Conservation (phyloP, 2,329 filamentous ascomycete species). For the Paecilomyces formosus region DNA sequence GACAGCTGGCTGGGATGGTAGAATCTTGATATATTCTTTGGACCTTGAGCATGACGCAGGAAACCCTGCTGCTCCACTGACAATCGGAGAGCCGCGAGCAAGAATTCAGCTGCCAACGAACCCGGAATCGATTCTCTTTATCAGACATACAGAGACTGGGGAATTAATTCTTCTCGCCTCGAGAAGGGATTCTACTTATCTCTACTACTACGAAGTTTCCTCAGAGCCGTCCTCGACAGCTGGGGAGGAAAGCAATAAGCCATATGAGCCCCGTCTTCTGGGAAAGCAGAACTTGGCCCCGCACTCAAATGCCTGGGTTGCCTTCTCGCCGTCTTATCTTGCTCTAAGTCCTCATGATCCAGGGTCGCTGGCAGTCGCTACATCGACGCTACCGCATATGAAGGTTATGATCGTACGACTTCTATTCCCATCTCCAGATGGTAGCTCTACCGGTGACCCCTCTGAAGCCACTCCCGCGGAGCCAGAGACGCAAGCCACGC, state of each 20-base stretch:
- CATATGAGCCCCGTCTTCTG: slow-evolving; percentile 32
- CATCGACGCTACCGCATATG: slow-evolving; percentile 54
- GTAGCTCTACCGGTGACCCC: slow-evolving; percentile 8
- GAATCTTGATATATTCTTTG: slow-evolving; percentile 45
- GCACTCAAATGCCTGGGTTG: slow-evolving; percentile 56
- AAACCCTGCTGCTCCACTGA: background rate
- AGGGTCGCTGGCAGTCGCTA: slow-evolving; percentile 51
- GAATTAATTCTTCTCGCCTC: slow-evolving; percentile 47
- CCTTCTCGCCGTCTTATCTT: slow-evolving; percentile 54
- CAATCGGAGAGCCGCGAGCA: slow-evolving; percentile 19
- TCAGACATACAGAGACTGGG: slow-evolving; percentile 41
- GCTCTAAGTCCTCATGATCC: slow-evolving; percentile 49
- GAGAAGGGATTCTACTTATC: slow-evolving; percentile 50
- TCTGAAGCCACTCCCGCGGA: slow-evolving; percentile 2
- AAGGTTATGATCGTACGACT: slow-evolving; percentile 54
- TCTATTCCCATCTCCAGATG: slow-evolving; percentile 38
- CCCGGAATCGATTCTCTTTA: slow-evolving; percentile 51
- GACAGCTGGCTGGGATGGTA: slow-evolving; percentile 56
- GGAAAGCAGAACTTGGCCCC: slow-evolving; percentile 56
- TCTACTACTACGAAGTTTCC: slow-evolving; percentile 46
- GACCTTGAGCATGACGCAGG: background rate
- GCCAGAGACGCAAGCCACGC: slow-evolving; percentile 41
- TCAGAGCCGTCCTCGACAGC: slow-evolving; percentile 4
- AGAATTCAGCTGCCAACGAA: slow-evolving; percentile 38
- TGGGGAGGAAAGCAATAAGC: background rate